Percentiles rank a stretch among this genome's conserved stretches.
Evolutionary conservation across 75 land plant genomes (phyloP).

Genomic region (Larix kaempferi): DNA sequence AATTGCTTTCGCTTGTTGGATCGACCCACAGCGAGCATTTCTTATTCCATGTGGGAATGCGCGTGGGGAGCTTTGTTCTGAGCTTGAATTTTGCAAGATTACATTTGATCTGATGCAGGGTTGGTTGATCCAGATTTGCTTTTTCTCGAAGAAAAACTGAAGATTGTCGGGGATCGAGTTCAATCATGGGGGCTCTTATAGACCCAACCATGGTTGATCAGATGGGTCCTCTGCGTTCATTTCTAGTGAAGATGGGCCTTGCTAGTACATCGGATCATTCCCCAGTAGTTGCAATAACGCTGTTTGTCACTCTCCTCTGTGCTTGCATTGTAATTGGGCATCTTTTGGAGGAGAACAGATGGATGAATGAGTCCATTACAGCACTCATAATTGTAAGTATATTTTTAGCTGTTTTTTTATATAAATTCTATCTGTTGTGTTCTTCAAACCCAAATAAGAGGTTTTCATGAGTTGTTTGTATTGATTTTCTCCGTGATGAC

Average conservation of each 20-base stretch:
- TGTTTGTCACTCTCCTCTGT: slow-evolving; percentile 63
- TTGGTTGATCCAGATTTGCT: too few species aligned
- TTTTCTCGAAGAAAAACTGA: too few species aligned
- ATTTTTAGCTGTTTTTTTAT: neutral
- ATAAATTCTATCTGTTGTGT: neutral
- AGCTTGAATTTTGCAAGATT: too few species aligned
- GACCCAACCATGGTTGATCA: slow-evolving; percentile 9
- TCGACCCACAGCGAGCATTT: too few species aligned
- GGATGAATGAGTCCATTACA: slow-evolving; percentile 74
- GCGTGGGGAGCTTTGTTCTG: too few species aligned
- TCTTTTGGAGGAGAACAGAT: slow-evolving; percentile 57
- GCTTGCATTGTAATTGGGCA: slow-evolving; percentile 71
- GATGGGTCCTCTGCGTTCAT: slow-evolving; percentile 10
- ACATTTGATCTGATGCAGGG: too few species aligned
- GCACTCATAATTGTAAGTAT: slow-evolving; percentile 50
- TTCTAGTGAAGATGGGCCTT: slow-evolving; percentile 13
- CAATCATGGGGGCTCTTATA: slow-evolving; percentile 1
- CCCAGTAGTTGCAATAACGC: slow-evolving; percentile 48
- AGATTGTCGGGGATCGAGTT: too few species aligned
- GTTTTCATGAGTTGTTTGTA: neutral
- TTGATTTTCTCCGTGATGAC: slow-evolving; percentile 12
- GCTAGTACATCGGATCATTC: slow-evolving; percentile 27
- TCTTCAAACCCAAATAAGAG: neutral
- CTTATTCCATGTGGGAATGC: too few species aligned
- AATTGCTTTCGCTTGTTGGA: too few species aligned